Percentiles rank a stretch among this genome's conserved stretches.
These are phyloP conservation scores for Cytospora mali DNA, from an alignment of 2,329 filamentous ascomycete genomes.

Conservation along the genomic window DNA sequence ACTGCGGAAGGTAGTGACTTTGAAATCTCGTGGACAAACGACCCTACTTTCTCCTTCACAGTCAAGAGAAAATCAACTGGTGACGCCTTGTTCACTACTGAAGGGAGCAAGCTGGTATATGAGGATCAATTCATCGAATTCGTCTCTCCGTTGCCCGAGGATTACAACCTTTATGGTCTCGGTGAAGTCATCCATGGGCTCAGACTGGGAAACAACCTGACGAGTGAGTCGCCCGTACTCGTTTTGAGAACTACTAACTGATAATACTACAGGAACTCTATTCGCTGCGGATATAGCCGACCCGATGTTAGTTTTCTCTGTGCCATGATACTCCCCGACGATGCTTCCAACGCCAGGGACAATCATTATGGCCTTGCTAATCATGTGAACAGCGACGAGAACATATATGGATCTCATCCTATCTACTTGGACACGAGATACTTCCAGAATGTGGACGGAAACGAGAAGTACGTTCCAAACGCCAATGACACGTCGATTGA, in stretches of 20 bases:
- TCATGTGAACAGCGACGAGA: slow-evolving; percentile 48
- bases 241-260: neutral
- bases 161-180: slow-evolving; percentile 76
- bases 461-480: slow-evolving; percentile 56
- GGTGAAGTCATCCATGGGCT: slow-evolving; percentile 74
- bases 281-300: slow-evolving; percentile 71
- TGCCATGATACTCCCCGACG: neutral
- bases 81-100: slow-evolving; percentile 70
- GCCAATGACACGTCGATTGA: slow-evolving; percentile 53
- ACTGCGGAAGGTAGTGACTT: slow-evolving; percentile 55
- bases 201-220: slow-evolving; percentile 72
- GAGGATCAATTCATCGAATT: slow-evolving; percentile 82
- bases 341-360: neutral
- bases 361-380: neutral
- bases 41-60: slow-evolving; percentile 68
- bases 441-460: slow-evolving; percentile 58
- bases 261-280: slow-evolving; percentile 41
- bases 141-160: slow-evolving; percentile 63
- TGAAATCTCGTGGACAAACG: slow-evolving; percentile 55
- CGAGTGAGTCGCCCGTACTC: slow-evolving; percentile 46
- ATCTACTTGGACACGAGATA: slow-evolving; percentile 82
- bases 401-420: slow-evolving; percentile 76
- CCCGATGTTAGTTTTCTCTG: slow-evolving; percentile 43
- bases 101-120: slow-evolving; percentile 66
- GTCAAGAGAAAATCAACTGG: slow-evolving; percentile 61